Base-by-base conservation (phyloP, 1,284 basidiomycete genomes). In the Baeospora myosura region DNA sequence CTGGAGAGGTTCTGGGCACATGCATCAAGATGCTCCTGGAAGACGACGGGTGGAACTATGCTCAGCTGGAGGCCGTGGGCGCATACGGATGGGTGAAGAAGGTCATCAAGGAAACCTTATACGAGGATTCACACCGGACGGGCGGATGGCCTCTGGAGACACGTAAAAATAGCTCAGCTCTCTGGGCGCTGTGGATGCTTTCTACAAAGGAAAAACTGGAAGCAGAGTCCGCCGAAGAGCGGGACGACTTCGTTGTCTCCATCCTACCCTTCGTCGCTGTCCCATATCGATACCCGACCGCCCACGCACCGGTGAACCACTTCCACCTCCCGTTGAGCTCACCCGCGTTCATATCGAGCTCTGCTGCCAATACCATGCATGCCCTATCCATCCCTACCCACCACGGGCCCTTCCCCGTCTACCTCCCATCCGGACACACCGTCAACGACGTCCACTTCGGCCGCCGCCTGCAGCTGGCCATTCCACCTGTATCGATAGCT, bases 21-120 rank as follows among this genome's bases (percentile, higher is more conserved):
- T 66, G 73, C 0, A 81, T 78, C 49, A 53, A 84, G 40, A 78
- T 89, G 72, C 57, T 85, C 51, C 61, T 78, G 5, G 87, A 89
- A 54, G 82, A 86, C 64, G 81, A 90, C 57, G 85, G 82, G 23
- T 76, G 74, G 59, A 90, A 90, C 56, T 60, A 70, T 20, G 59
- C 54, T 2, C 82, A 83, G 56, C 69, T 89, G 38, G 63, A 72
- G 40, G 64, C 63, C 35, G 78, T 71, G 0, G 68, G 71, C 5
- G 60, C 78, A 4, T 63, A 68, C 28, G 47, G 49, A 7, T 73
- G 76, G 42, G 63, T 75, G n/a, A 64, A 72, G 40, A 28, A 47
- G 0, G 75, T 69, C 46, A 59, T 81, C 25, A 62, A 65, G 28
- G 49, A 52, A 17, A 62, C 68, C 6, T 58, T 81, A 17, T 70